Evolutionary conservation across 495 filamentous ascomycete species (phyloP).

Genomic region (Penicillium lagena): DNA sequence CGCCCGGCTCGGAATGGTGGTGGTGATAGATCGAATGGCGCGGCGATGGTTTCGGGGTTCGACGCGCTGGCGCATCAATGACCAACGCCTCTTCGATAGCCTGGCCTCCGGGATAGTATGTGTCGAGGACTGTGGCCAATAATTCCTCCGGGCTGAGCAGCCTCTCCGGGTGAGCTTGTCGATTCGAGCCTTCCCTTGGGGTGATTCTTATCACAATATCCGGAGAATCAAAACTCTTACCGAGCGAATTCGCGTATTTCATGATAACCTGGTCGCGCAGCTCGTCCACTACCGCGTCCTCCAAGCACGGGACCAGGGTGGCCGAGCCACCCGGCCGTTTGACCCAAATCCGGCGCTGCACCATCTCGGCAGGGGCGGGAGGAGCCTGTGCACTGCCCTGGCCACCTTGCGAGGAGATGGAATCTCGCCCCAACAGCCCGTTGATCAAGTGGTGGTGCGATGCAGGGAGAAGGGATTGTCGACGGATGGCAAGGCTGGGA

Average conservation of each 20-base stretch:
- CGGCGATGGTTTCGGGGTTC: conserved; percentile 81
- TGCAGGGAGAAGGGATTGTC: conserved; percentile 44
- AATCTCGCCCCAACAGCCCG: conserved; percentile 29
- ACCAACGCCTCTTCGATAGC: conserved; percentile 83
- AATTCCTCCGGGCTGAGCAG: conserved; percentile 78
- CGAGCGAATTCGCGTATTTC: conserved; percentile 91
- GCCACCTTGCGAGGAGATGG: conserved; percentile 18
- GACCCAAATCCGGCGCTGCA: conserved; percentile 88
- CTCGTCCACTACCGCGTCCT: conserved; percentile 92
- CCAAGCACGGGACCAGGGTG: conserved; percentile 75
- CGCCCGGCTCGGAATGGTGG: conserved; percentile 55
- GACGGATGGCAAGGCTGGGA: conserved; percentile 36
- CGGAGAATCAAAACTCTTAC: conserved; percentile 80
- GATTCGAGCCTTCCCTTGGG: conserved; percentile 38
- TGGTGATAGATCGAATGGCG: conserved; percentile 51
- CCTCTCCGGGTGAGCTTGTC: conserved; percentile 53
- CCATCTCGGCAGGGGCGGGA: conserved; percentile 25
- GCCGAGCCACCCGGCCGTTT: conserved; percentile 77
- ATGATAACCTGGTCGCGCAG: conserved; percentile 84
- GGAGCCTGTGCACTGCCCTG: conserved; percentile 11
- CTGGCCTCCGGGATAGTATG: conserved; percentile 85
- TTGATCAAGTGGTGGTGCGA: conserved; percentile 40
- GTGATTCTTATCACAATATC: conserved; percentile 69
- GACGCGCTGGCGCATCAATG: conserved; percentile 77
- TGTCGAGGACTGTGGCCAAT: conserved; percentile 71